These are phyloP conservation scores for Hirschfeldia incana DNA, from an alignment of 345 rosid genomes.

Conservation along the genomic window DNA sequence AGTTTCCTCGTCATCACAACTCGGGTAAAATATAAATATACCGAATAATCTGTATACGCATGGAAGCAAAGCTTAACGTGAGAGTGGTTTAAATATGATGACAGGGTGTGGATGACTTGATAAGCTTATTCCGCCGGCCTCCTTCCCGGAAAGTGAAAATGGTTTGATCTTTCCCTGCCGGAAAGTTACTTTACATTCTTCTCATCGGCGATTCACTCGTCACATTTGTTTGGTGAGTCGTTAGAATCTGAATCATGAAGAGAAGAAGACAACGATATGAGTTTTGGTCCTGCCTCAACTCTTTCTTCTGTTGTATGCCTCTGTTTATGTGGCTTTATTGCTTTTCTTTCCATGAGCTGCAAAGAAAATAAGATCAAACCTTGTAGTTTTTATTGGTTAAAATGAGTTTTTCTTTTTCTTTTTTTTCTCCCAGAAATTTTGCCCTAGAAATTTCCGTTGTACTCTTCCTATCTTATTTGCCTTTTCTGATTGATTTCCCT, in stretches of 20 bases:
- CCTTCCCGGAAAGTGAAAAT: slow-evolving; percentile 84
- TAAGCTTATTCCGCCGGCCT: slow-evolving; percentile 90
- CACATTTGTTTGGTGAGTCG: background rate
- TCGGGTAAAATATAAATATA: slow-evolving; percentile 58
- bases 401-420: background rate
- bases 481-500: too few relatives aligned
- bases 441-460: too few relatives aligned
- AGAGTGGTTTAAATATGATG: slow-evolving; percentile 1
- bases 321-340: background rate
- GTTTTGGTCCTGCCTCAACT: background rate
- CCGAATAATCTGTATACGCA: background rate
- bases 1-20: slow-evolving; percentile 93
- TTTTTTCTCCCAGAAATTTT: too few relatives aligned
- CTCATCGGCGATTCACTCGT: background rate
- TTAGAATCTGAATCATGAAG: background rate
- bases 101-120: slow-evolving; percentile 96
- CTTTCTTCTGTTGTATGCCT: background rate
- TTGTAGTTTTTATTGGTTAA: background rate
- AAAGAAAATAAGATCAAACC: background rate
- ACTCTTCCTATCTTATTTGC: too few relatives aligned
- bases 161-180: slow-evolving; percentile 36
- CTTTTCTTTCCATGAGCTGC: background rate
- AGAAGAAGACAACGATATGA: background rate
- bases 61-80: background rate
- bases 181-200: slow-evolving; percentile 8